phyloP scores from a whole-genome alignment of 768 basidiomycete genomes.

The Boletus edulis region DNA sequence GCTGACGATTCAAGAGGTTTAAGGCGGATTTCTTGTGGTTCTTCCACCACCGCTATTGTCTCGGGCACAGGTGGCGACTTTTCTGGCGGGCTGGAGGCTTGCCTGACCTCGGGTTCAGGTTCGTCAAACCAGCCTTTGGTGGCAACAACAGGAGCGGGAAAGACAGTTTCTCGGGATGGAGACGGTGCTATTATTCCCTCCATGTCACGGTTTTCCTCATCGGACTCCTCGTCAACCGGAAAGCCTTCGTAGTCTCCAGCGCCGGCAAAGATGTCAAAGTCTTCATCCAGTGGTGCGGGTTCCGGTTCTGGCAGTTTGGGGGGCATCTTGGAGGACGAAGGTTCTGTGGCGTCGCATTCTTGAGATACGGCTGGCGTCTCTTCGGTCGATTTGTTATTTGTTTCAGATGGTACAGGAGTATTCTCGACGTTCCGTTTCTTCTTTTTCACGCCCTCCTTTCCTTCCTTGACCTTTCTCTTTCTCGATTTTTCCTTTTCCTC shows the following conservation, averaged over 20 bases:
- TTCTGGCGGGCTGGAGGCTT: slow-evolving; percentile 1
- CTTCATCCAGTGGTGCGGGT: slow-evolving; percentile 40
- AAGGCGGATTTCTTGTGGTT: slow-evolving; percentile 52
- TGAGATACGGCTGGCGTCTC: background rate
- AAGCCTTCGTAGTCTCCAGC: slow-evolving; percentile 82
- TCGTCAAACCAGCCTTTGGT: slow-evolving; percentile 48
- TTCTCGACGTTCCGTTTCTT: slow-evolving; percentile 55
- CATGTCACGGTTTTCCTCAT: slow-evolving; percentile 28
- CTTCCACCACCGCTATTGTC: slow-evolving; percentile 20
- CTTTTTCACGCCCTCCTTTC: slow-evolving; percentile 45
- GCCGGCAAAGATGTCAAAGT: slow-evolving; percentile 85
- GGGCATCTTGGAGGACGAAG: slow-evolving; percentile 3
- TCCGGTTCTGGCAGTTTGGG: slow-evolving; percentile 16
- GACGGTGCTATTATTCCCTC: slow-evolving; percentile 14
- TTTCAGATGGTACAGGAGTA: slow-evolving; percentile 17
- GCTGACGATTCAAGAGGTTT: slow-evolving; percentile 77
- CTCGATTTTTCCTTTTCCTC: slow-evolving; percentile 45
- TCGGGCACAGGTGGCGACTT: slow-evolving; percentile 15
- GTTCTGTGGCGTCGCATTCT: background rate
- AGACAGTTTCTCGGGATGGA: slow-evolving; percentile 9
- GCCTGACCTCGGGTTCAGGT: slow-evolving; percentile 28
- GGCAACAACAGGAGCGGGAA: background rate
- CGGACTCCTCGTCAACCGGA: slow-evolving; percentile 53
- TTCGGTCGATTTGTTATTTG: background rate
- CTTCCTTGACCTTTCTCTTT: slow-evolving; percentile 45